phyloP scores from a whole-genome alignment of 2,329 filamentous ascomycete genomes.

The Calonectria montana region DNA sequence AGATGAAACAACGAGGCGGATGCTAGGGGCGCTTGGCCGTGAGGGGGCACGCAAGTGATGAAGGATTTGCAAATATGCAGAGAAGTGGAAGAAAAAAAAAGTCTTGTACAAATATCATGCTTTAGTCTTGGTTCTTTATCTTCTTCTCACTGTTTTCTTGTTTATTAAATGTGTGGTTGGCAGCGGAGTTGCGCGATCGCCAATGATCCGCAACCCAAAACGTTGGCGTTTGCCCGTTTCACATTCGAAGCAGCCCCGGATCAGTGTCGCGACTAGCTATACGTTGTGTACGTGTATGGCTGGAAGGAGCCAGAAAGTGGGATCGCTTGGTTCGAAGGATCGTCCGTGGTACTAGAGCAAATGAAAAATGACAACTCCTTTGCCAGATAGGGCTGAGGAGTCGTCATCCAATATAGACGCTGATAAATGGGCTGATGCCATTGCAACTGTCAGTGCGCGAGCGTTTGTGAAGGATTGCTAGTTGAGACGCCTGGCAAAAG shows the following conservation, averaged over 20 bases:
- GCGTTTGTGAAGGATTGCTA: neutral
- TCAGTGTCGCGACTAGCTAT: slow-evolving; percentile 2
- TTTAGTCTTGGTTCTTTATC: no score
- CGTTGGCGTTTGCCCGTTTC: neutral
- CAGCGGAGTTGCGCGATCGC: neutral
- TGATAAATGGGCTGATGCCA: neutral
- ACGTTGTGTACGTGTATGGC: slow-evolving; percentile 6
- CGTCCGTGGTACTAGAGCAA: neutral
- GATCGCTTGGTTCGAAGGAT: neutral
- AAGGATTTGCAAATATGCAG: neutral
- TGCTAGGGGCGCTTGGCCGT: slow-evolving; percentile 1
- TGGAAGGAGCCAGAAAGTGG: neutral
- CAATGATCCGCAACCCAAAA: neutral
- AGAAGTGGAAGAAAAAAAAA: neutral
- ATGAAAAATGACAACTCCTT: neutral
- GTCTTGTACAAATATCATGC: neutral
- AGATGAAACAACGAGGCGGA: slow-evolving; percentile 32
- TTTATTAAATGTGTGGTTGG: no score
- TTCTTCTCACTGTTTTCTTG: neutral
- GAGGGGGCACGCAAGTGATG: neutral
- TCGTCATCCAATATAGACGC: neutral
- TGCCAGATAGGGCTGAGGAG: slow-evolving; percentile 8
- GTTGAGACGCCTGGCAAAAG: neutral
- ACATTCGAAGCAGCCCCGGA: neutral
- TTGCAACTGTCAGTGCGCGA: neutral